phyloP scores from a whole-genome alignment of 1,139 yeast species.

The Taiozyma sp. region DNA sequence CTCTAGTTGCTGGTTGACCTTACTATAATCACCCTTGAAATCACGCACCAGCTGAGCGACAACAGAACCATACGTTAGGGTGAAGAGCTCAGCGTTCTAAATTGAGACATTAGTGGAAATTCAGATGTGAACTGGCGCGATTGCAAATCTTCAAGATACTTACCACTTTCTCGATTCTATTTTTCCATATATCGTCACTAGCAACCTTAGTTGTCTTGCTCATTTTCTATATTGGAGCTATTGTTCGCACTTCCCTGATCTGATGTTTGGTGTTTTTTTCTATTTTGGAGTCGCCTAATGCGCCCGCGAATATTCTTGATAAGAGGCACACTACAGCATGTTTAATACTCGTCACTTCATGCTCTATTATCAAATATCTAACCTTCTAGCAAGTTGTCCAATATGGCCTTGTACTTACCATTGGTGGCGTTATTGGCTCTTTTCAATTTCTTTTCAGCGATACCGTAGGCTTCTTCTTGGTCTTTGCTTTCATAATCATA shows the following conservation, averaged over 20 bases:
- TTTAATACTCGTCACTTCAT: neutral
- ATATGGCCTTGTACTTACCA: slow-evolving; percentile 62
- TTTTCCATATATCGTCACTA: slow-evolving; percentile 94
- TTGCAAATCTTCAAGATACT: slow-evolving; percentile 27
- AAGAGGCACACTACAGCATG: neutral
- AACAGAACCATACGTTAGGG: slow-evolving; percentile 89
- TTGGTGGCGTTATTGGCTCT: slow-evolving; percentile 75
- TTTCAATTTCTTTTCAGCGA: slow-evolving; percentile 59
- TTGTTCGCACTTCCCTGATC: neutral
- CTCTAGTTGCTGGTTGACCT: slow-evolving; percentile 80
- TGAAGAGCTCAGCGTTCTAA: slow-evolving; percentile 84
- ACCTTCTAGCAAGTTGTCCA: slow-evolving; percentile 31
- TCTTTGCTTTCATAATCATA: slow-evolving; percentile 58
- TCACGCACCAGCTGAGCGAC: slow-evolving; percentile 93
- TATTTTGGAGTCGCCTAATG: neutral
- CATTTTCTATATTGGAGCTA: slow-evolving; percentile 28
- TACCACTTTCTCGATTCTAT: slow-evolving; percentile 79
- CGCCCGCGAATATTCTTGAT: neutral
- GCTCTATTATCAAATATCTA: neutral
- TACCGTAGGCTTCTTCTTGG: slow-evolving; percentile 58
- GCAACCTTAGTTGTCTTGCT: slow-evolving; percentile 49
- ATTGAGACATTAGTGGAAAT: slow-evolving; percentile 5
- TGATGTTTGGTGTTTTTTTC: neutral
- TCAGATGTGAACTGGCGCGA: neutral
- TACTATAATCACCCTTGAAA: slow-evolving; percentile 65